These are phyloP conservation scores for Plasmopara halstedii DNA, from an alignment of 352 stramenopile genomes.

Conservation along the genomic window DNA sequence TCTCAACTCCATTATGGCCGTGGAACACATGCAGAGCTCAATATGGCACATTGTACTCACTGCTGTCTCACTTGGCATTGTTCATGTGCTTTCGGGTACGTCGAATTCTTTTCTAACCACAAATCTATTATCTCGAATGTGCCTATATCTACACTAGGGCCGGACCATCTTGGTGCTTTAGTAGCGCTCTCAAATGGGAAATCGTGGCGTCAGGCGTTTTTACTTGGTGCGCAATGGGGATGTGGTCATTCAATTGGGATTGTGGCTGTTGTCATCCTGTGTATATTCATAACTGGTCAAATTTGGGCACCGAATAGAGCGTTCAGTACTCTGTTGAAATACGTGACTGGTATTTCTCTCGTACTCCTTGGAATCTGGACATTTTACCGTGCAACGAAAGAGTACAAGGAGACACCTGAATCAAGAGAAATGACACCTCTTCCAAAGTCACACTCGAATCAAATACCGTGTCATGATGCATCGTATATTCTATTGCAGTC, in stretches of 20 bases:
- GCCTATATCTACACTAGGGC: slow-evolving; percentile 24
- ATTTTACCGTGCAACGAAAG: slow-evolving; percentile 25
- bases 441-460: slow-evolving; percentile 27
- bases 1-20: slow-evolving; percentile 5
- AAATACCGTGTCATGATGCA: slow-evolving; percentile 47
- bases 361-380: slow-evolving; percentile 55
- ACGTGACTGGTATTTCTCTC: slow-evolving; percentile 55
- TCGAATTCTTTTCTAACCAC: not conserved
- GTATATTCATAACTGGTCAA: slow-evolving; percentile 44
- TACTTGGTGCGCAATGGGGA: slow-evolving; percentile 82
- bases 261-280: slow-evolving; percentile 38
- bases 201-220: slow-evolving; percentile 56
- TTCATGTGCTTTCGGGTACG: slow-evolving; percentile 52
- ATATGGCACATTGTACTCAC: slow-evolving; percentile 23
- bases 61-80: slow-evolving; percentile 33
- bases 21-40: slow-evolving; percentile 13
- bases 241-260: slow-evolving; percentile 85
- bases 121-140: no score
- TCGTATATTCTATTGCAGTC: slow-evolving; percentile 43
- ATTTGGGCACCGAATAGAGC: slow-evolving; percentile 14
- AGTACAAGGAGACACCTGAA: slow-evolving; percentile 18
- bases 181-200: slow-evolving; percentile 73
- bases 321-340: slow-evolving; percentile 44
- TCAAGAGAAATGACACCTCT: slow-evolving; percentile 18
- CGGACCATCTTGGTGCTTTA: slow-evolving; percentile 84